Base-by-base conservation (phyloP, 495 filamentous ascomycete species). In the Penicillium chermesinum region DNA sequence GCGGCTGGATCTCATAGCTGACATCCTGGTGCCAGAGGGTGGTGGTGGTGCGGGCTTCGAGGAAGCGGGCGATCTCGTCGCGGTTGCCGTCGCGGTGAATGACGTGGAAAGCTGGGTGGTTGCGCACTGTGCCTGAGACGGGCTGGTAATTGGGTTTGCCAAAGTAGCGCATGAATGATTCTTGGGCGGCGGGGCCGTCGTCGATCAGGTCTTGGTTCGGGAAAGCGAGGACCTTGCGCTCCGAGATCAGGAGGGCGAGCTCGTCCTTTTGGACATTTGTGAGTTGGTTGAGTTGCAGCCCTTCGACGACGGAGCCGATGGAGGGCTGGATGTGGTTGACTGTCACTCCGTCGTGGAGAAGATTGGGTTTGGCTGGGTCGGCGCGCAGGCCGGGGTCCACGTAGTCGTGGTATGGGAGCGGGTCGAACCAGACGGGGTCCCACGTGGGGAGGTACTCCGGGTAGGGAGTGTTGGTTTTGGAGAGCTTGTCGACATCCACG, bases 211-310 rank as follows among this genome's bases (percentile, higher is more conserved):
- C 72, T 62, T 91, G 87, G 32, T 81, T 73, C 32, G 85, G 81
- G 69, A 91, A 89, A 39, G 87, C 79, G 17, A 91, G 81, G n/a
- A 89, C 85, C 30, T 86, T 86, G 49, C 86, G 78, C 62, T 80
- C 82, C 17, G 87, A 75, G 48, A 90, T 80, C 14, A 91, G 72
- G 6, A 87, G 74, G 4, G 87, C 87, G 12, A 91, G 79, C 48
- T 91, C 87, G 55, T 90, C 84, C 61, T 88, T 89, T 50, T 84
- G 84, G 1, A 74, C 72, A 50, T 86, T 78, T 8, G 75, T 82
- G 22, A 91, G 75, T 44, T 77, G 66, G 49, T 77, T 80, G 19
- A 91, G 78, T 57, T 88, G 79, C n/a, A 91, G 70, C 7, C 86
- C 86, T 50, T 81, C 73, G 49, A 91, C 67, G 53, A 89, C 79